A percentile compares a stretch with the other conserved stretches of the same genome.
Evolutionary conservation across 352 stramenopile species (phyloP).

Genomic region (Phytophthora multivora): DNA sequence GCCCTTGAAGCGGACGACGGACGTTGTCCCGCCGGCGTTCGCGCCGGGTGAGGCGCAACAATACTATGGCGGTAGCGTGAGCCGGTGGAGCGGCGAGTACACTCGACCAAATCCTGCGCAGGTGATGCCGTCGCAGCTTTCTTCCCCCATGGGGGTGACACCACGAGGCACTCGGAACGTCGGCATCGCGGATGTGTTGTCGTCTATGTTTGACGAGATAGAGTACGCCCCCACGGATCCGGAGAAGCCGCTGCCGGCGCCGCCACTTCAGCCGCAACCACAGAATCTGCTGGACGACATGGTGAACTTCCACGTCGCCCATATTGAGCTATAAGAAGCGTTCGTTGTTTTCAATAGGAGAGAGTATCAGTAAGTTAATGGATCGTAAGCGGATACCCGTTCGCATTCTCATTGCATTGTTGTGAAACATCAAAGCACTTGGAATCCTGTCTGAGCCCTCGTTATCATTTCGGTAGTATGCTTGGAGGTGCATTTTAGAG

Average conservation of each 20-base stretch:
- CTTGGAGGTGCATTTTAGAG: conserved; percentile 5
- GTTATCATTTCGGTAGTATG: conserved; percentile 12
- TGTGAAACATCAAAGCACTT: conserved; percentile 6
- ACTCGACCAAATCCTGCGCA: conserved; percentile 9
- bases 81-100: conserved; percentile 18
- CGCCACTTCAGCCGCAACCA: conserved; percentile 20
- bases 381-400: conserved; percentile 3
- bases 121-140: conserved; percentile 25
- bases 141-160: conserved; percentile 13
- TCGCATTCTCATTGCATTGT: background rate
- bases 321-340: conserved; percentile 30
- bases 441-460: background rate
- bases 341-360: conserved; percentile 6
- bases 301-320: conserved; percentile 48
- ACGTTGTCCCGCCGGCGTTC: conserved; percentile 20
- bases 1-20: conserved; percentile 21
- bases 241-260: conserved; percentile 23
- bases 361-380: conserved; percentile 27
- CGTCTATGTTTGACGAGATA: conserved; percentile 49
- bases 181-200: conserved; percentile 31
- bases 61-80: conserved; percentile 12
- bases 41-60: conserved; percentile 30
- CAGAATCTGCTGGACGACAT: conserved; percentile 50
- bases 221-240: conserved; percentile 21
- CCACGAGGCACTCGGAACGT: conserved; percentile 19